Conservation (phyloP, 257 asterid genomes). For the Eustoma russellianum region DNA sequence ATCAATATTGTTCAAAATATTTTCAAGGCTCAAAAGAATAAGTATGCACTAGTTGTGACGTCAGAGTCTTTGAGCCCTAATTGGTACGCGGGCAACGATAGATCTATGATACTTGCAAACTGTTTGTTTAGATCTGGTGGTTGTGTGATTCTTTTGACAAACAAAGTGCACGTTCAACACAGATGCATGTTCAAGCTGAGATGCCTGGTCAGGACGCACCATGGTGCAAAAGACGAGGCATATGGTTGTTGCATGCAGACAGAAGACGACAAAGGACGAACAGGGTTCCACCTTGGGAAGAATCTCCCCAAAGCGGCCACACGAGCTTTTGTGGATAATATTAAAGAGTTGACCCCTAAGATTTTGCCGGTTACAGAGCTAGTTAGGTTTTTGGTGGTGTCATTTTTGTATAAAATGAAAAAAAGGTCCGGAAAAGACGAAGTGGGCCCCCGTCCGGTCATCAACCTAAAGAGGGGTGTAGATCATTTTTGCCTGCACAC, state of each 20-base stretch:
- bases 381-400: conserved; percentile 26
- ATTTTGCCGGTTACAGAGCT: conserved; percentile 59
- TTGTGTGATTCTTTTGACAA: conserved; percentile 55
- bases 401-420: conserved; percentile 13
- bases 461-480: conserved; percentile 59
- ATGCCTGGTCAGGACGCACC: conserved; percentile 63
- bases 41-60: conserved; percentile 50
- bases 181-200: conserved; percentile 53
- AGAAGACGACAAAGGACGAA: conserved; percentile 52
- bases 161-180: conserved; percentile 22
- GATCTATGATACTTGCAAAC: conserved; percentile 82
- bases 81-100: conserved; percentile 74
- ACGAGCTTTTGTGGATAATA: conserved; percentile 60
- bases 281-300: conserved; percentile 68
- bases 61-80: conserved; percentile 66
- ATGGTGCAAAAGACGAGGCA: conserved; percentile 62
- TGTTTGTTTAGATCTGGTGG: conserved; percentile 81
- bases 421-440: conserved; percentile 22
- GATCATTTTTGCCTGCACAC: conserved; percentile 90
- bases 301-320: conserved; percentile 76
- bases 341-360: conserved; percentile 55
- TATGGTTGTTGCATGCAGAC: conserved; percentile 53
- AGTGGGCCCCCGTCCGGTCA: conserved; percentile 26
- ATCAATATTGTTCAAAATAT: conserved; percentile 41
- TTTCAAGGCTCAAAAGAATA: conserved; percentile 27